Base-by-base conservation (phyloP, 108 stramenopile genomes). In the Skeletonema marinoi region DNA sequence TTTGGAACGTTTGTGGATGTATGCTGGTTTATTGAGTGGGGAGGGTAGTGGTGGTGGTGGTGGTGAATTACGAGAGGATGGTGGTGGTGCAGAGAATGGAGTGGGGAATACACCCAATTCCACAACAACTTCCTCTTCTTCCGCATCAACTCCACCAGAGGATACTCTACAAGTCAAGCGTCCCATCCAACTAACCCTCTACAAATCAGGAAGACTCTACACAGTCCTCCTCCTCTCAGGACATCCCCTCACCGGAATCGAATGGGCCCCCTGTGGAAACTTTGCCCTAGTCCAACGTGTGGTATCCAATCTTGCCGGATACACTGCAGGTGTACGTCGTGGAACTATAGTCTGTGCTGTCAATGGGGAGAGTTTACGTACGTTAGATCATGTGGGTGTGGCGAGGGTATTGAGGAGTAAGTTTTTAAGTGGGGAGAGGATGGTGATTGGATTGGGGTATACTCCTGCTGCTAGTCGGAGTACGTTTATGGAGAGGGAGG, bases 191-290 rank as follows among this genome's bases (percentile, higher is more conserved):
- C 65, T 88, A 70, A 75, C 75, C n/a, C 84, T 92, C 50, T 83
- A 85, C 78, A 73, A 78, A 42, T 35, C 77, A 42, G 88, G 88
- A 12, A 54, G 69, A 19, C 6, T 88, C 7, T 88, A 90, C 71
- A 68, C 86, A 1, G 73, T 77, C 11, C 11, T 91, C 1, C 73
- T 94, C 38, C 80, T 94, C 13, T 70, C 75, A 6, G 78, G 76
- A 32, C 73, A 85, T 17, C 91, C 91, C 6, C 70, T 74, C 0
- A 70, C 71, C 69, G 93, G 91, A 9, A 91, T 94, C 33, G 70
- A 81, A 39, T 94, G 93, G 93, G 93, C 73, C 21, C 85, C 91
- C 44, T 94, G 93, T 74, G 93, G 91, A 39, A 88, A 91, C 63
- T 92, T 94, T 83, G 87, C 86, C 31, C 66, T 94, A 50, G 82